Percentiles rank a stretch among this genome's conserved stretches.
phyloP scores from a whole-genome alignment of 1,284 basidiomycete genomes.

The Exobasidium rhododendri region DNA sequence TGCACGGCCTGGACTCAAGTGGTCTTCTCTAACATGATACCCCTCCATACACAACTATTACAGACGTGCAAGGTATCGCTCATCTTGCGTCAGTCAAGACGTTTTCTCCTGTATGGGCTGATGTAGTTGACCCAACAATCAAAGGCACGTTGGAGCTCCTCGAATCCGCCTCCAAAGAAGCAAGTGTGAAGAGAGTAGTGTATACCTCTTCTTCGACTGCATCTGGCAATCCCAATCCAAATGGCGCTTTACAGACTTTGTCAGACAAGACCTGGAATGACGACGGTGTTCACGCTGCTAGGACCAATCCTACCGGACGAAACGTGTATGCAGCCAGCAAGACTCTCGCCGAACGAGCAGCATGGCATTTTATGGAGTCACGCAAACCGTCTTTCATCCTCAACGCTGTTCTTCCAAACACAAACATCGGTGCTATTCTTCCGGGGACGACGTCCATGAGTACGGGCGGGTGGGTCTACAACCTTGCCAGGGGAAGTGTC shows the following conservation, averaged over 20 bases:
- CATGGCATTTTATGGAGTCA: conserved; percentile 38
- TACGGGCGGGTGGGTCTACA: conserved; percentile 29
- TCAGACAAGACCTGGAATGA: conserved; percentile 1
- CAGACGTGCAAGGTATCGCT: neutral
- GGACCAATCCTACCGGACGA: neutral
- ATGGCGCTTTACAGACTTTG: neutral
- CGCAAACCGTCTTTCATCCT: conserved; percentile 28
- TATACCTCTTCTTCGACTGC: neutral
- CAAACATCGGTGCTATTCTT: conserved; percentile 32
- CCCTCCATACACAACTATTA: conserved; percentile 57
- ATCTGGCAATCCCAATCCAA: conserved; percentile 1
- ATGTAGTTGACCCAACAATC: neutral
- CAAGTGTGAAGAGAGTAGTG: conserved; percentile 3
- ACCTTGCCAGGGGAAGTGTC: conserved; percentile 1
- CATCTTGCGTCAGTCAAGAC: neutral
- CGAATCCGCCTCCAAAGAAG: neutral
- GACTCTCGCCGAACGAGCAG: conserved; percentile 44
- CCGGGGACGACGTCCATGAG: conserved; percentile 39
- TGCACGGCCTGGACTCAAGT: conserved; percentile 60
- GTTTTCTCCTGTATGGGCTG: neutral
- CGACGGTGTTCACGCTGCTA: neutral
- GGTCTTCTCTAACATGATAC: conserved; percentile 64
- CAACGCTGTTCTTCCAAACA: conserved; percentile 38
- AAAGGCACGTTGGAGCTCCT: neutral
- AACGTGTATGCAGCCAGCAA: conserved; percentile 40